Evolutionary conservation across 257 asterid species (phyloP).

Genomic region (Gynochthodes officinalis): DNA sequence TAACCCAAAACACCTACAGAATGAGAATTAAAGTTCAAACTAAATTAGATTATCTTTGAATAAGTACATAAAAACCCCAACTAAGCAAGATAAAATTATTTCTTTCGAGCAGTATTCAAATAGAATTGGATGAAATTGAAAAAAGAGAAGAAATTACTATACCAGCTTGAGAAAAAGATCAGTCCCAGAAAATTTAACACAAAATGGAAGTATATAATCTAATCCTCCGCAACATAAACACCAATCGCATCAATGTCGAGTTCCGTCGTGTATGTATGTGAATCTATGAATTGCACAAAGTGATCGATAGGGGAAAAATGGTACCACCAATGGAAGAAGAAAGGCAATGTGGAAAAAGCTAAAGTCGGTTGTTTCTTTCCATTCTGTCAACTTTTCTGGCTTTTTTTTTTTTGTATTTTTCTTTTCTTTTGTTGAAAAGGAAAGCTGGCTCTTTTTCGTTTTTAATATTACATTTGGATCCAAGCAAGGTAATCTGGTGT

Average conservation of each 20-base stretch:
- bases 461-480: no score
- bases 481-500: no score
- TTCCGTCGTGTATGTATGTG: neutral
- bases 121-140: neutral
- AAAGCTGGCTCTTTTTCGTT: neutral
- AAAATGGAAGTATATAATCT: neutral
- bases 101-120: neutral
- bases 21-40: conserved; percentile 13
- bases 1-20: conserved; percentile 32
- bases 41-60: conserved; percentile 22
- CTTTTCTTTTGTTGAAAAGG: no score
- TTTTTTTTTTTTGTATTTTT: neutral
- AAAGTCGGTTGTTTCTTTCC: conserved; percentile 8
- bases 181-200: conserved; percentile 13
- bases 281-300: neutral
- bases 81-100: conserved; percentile 15
- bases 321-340: neutral
- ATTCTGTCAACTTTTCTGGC: conserved; percentile 13
- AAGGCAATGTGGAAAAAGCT: conserved; percentile 12
- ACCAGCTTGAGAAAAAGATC: conserved; percentile 26
- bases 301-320: conserved; percentile 5
- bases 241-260: conserved; percentile 8
- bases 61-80: conserved; percentile 34
- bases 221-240: neutral
- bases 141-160: conserved; percentile 3